These are phyloP conservation scores for Fusarium veterinarium DNA, from an alignment of 2,329 filamentous ascomycete genomes.

Conservation along the genomic window DNA sequence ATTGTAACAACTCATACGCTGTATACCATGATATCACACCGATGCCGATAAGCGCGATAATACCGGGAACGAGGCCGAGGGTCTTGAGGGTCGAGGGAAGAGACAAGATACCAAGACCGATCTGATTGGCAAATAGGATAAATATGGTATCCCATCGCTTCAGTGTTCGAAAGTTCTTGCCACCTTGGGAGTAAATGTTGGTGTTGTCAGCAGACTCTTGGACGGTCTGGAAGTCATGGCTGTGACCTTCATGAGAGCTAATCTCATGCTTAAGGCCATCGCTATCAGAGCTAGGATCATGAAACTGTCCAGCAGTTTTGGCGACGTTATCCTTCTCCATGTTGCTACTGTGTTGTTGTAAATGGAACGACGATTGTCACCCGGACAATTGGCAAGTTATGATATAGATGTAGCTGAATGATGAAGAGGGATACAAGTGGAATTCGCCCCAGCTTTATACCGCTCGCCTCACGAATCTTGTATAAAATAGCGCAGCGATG, in stretches of 20 bases:
- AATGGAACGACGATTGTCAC: neutral
- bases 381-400: neutral
- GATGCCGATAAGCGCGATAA: constrained; percentile 73
- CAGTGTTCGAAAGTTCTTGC: constrained; percentile 41
- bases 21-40: constrained; percentile 72
- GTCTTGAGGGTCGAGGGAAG: constrained; percentile 76
- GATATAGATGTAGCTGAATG: neutral
- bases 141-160: constrained; percentile 42
- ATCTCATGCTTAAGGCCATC: constrained; percentile 25
- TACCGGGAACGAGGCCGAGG: constrained; percentile 72
- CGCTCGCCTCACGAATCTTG: neutral
- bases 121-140: constrained; percentile 41
- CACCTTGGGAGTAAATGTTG: constrained; percentile 39
- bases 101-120: constrained; percentile 62
- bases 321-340: constrained; percentile 17
- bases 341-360: neutral
- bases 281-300: constrained; percentile 29
- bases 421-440: neutral
- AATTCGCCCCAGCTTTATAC: constrained; percentile 6
- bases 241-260: constrained; percentile 6
- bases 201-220: constrained; percentile 30
- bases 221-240: constrained; percentile 31
- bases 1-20: constrained; percentile 64
- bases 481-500: constrained; percentile 24
- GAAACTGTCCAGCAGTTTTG: constrained; percentile 11